Conservation (phyloP, 345 rosid species). For the Firmiana major region DNA sequence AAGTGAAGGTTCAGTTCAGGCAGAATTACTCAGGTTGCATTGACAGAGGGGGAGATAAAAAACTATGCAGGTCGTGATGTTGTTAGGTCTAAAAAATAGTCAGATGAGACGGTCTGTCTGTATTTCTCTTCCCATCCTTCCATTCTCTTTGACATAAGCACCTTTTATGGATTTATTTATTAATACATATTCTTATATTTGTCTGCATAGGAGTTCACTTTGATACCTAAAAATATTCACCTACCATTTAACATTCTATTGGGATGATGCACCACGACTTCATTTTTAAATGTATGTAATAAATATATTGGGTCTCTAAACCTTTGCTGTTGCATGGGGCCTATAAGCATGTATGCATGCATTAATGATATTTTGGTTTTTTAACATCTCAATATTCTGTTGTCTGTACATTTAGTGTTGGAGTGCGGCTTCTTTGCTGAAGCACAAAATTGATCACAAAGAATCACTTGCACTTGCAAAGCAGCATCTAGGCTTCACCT, state of each 20-base stretch:
- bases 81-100: background rate
- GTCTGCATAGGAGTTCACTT: background rate
- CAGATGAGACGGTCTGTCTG: background rate
- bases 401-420: constrained; percentile 58
- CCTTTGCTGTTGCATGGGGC: background rate
- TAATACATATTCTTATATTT: background rate
- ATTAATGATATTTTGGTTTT: background rate
- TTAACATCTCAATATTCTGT: background rate
- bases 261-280: background rate
- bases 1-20: background rate
- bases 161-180: background rate
- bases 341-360: background rate
- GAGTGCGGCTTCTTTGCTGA: constrained; percentile 70
- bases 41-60: background rate
- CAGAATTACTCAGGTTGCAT: background rate
- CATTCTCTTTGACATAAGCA: background rate
- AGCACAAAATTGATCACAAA: constrained; percentile 55
- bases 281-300: background rate
- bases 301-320: background rate
- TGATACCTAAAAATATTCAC: background rate
- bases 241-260: background rate
- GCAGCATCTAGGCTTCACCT: constrained; percentile 52
- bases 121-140: background rate
- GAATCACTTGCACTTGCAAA: constrained; percentile 68
- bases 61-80: background rate